A percentile compares a stretch with the other conserved stretches of the same genome.
phyloP scores from a whole-genome alignment of 768 basidiomycete species.

The Pulveroboletus frians region DNA sequence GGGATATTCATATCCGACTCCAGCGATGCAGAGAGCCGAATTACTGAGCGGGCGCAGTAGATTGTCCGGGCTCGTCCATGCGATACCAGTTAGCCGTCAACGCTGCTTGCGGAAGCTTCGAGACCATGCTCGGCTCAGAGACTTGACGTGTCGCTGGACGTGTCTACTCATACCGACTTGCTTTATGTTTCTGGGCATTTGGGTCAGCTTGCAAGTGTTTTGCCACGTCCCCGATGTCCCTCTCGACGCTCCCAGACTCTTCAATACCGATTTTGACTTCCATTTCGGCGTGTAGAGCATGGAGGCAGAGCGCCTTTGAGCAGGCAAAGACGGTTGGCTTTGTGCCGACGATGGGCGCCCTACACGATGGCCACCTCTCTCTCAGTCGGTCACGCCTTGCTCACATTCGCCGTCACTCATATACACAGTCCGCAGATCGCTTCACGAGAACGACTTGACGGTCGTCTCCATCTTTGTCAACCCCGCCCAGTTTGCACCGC shows the following conservation, averaged over 20 bases:
- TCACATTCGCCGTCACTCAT: background rate
- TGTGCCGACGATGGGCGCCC: constrained; percentile 97
- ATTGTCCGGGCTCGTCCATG: background rate
- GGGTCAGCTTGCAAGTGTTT: constrained; percentile 1
- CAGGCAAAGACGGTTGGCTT: constrained; percentile 73
- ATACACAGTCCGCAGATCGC: constrained; percentile 63
- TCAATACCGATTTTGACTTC: constrained; percentile 51
- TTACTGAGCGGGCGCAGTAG: no score
- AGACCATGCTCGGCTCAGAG: background rate
- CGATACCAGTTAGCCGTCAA: background rate
- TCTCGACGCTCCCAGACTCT: constrained; percentile 24
- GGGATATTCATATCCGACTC: no score
- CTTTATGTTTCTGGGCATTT: constrained; percentile 9
- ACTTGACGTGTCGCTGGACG: background rate
- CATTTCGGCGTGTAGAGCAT: constrained; percentile 58
- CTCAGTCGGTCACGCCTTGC: constrained; percentile 62
- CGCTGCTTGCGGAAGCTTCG: background rate
- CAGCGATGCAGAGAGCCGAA: no score
- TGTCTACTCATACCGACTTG: background rate
- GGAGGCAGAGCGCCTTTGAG: constrained; percentile 63
- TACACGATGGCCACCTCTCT: constrained; percentile 89
- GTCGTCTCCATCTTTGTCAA: constrained; percentile 97
- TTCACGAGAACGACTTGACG: constrained; percentile 76
- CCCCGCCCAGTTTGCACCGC: constrained; percentile 94
- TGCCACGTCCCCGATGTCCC: constrained; percentile 13